Evolutionary conservation across 2,329 filamentous ascomycete genomes (phyloP).

Genomic region (Pseudogymnoascus sp.): DNA sequence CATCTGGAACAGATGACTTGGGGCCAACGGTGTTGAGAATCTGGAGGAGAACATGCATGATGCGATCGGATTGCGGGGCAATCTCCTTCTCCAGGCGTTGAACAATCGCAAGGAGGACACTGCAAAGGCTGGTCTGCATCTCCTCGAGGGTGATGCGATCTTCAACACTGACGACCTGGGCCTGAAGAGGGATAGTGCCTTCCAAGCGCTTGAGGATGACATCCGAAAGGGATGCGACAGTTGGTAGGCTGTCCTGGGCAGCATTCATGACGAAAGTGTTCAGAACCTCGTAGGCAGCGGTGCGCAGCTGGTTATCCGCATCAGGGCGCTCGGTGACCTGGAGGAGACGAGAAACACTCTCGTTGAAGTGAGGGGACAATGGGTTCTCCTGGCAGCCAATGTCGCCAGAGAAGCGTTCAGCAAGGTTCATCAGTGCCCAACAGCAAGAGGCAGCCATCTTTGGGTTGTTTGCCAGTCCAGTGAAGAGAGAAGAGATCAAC

Average conservation of each 20-base stretch:
- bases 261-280: constrained; percentile 90
- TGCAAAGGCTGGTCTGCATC: constrained; percentile 92
- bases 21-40: constrained; percentile 68
- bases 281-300: constrained; percentile 93
- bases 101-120: constrained; percentile 85
- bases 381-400: constrained; percentile 69
- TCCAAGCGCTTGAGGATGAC: constrained; percentile 87
- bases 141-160: constrained; percentile 94
- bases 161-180: constrained; percentile 92
- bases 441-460: constrained; percentile 99
- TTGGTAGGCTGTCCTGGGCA: constrained; percentile 72
- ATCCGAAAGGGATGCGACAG: constrained; percentile 75
- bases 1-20: constrained; percentile 92
- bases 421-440: constrained; percentile 97
- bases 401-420: constrained; percentile 88
- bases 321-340: constrained; percentile 76
- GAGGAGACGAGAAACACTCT: constrained; percentile 79
- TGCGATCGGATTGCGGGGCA: constrained; percentile 79
- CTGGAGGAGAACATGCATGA: constrained; percentile 83
- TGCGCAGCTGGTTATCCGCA: constrained; percentile 81
- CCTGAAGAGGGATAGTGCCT: constrained; percentile 80
- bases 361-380: constrained; percentile 85
- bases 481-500: constrained; percentile 82
- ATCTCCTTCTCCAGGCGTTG: constrained; percentile 88
- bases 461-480: constrained; percentile 78